These are phyloP conservation scores for Saprolegnia diclina DNA, from an alignment of 352 stramenopile species.

Conservation along the genomic window DNA sequence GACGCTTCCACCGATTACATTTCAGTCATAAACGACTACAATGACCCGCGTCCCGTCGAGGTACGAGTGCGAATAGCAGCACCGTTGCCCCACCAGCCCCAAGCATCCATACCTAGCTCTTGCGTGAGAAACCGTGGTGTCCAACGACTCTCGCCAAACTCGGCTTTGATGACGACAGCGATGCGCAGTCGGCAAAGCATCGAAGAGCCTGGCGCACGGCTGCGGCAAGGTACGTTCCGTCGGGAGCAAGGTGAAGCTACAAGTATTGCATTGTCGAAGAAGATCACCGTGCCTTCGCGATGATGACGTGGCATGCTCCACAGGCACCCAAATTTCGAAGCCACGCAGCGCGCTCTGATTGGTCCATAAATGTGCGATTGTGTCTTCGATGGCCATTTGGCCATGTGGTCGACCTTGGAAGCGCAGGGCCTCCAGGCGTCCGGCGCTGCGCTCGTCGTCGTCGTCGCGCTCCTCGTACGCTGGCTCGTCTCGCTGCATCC, in stretches of 20 bases:
- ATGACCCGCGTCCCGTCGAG: too few relatives aligned
- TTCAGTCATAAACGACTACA: too few relatives aligned
- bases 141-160: too few relatives aligned
- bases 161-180: too few relatives aligned
- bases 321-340: neutral
- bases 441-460: slow-evolving; percentile 44
- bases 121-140: too few relatives aligned
- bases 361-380: neutral
- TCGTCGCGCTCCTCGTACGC: slow-evolving; percentile 54
- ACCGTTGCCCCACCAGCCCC: too few relatives aligned
- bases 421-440: slow-evolving; percentile 42
- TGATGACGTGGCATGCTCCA: neutral
- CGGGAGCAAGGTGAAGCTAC: too few relatives aligned
- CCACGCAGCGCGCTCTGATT: neutral
- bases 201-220: too few relatives aligned
- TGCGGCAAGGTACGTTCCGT: too few relatives aligned
- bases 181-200: too few relatives aligned
- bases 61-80: too few relatives aligned
- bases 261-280: neutral
- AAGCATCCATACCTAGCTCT: too few relatives aligned
- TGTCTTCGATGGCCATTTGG: neutral
- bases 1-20: neutral
- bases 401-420: slow-evolving; percentile 35
- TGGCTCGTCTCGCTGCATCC: slow-evolving; percentile 74
- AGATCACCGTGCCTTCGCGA: neutral